phyloP scores from a whole-genome alignment of 345 rosid genomes.

The Syzygium oleosum region DNA sequence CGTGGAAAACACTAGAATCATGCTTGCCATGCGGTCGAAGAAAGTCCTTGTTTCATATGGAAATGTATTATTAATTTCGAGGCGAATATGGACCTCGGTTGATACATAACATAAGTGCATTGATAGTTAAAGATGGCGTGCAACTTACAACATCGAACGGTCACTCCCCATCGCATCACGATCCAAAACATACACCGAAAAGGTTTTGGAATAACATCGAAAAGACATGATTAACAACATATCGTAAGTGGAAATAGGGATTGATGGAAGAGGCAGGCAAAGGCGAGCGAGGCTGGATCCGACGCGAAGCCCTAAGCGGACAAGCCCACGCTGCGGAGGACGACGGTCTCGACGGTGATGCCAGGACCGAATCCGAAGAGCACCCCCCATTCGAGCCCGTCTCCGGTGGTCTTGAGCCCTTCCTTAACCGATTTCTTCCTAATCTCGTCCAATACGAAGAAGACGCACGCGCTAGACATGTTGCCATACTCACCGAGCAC shows the following conservation, averaged over 20 bases:
- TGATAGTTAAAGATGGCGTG: not conserved
- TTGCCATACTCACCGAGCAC: conserved; percentile 37
- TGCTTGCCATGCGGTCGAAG: not conserved
- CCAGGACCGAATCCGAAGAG: conserved; percentile 52
- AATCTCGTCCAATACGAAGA: conserved; percentile 41
- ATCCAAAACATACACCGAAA: not conserved
- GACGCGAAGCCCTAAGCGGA: not conserved
- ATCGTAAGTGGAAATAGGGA: not conserved
- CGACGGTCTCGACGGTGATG: conserved; percentile 40
- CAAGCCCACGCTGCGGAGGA: conserved; percentile 22
- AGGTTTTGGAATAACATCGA: not conserved
- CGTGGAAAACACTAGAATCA: not conserved
- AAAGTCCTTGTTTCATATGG: too few relatives aligned
- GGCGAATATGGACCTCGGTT: not conserved
- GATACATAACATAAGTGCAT: not conserved
- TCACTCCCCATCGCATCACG: not conserved
- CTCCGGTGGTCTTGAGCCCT: conserved; percentile 27
- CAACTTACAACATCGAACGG: not conserved
- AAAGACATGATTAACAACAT: not conserved
- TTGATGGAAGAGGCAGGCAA: not conserved
- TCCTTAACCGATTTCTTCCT: conserved; percentile 24
- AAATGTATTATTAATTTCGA: not conserved
- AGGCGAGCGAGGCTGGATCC: not conserved
- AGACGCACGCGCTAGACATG: conserved; percentile 34
- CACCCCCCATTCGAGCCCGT: conserved; percentile 55